Base-by-base conservation (phyloP, 169 alveolate species). In the Plasmodium blacklocki region DNA sequence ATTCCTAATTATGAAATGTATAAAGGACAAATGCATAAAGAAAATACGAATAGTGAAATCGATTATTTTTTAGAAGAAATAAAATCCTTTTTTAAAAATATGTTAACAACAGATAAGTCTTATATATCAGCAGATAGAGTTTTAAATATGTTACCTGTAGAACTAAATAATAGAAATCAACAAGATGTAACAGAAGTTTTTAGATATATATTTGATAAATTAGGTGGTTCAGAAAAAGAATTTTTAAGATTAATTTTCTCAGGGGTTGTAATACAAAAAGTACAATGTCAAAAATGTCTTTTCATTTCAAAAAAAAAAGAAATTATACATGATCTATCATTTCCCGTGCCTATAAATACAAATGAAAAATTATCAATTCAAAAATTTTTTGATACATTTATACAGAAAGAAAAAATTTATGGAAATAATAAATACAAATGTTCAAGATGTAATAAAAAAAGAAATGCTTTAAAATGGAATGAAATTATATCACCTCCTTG, bases 401-500 rank as follows among this genome's bases (percentile, higher is more conserved):
- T 93, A 68, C 76, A 87, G 73, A 91, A 88, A 47, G 97, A 95
- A 94, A 67, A 80, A 43, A 78, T 95, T 62, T 19, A 73, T 29
- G 97, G 97, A 2, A 95, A 91, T 5, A 95, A 95, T 85, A 67
- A 74, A 47, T 95, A 95, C 80, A 86, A 88, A 39, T 95, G 97
- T 88, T 60, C 88, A 26, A 29, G 71, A 56, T 95, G 97, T 88
- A 88, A 90, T 68, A 87, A 74, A 49, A 93, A 92, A 66, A 88
- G 94, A 59, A 87, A 76, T 60, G 97, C 97, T 4, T 78, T 71
- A 32, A 94, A 91, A 76, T 94, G 97, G 97, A 89, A 88, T 73
- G 96, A 90, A 15, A 95, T 95, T 0, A 88, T 91, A 7, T 93
- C 96, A 5, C 97, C 97, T 23, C 97, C 97, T 0, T 88, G 96